Conservation (phyloP, 1,139 yeast species). For the Saccharomycopsis crataegensis region DNA sequence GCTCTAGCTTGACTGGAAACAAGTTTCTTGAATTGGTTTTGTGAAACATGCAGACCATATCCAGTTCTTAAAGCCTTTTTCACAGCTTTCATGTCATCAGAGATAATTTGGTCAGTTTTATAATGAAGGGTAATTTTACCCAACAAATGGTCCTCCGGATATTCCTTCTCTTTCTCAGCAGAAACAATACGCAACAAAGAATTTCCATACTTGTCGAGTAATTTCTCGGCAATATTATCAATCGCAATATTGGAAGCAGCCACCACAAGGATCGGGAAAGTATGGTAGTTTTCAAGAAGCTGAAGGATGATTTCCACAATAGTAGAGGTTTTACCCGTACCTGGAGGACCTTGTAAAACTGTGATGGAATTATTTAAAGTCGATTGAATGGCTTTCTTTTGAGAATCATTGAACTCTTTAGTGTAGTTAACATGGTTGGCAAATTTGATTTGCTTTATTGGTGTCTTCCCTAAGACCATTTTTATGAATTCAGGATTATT, state of each 20-base stretch:
- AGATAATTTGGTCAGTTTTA: slow-evolving; percentile 44
- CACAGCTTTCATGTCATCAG: slow-evolving; percentile 36
- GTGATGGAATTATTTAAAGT: slow-evolving; percentile 62
- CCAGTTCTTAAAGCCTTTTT: slow-evolving; percentile 36
- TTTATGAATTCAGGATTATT: slow-evolving; percentile 48
- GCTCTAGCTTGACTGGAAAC: slow-evolving; percentile 37
- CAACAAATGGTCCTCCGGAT: slow-evolving; percentile 46
- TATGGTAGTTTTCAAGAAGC: slow-evolving; percentile 44
- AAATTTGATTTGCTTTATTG: slow-evolving; percentile 52
- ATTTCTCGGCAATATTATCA: slow-evolving; percentile 68
- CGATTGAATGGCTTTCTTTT: slow-evolving; percentile 59
- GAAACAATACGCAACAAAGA: slow-evolving; percentile 54
- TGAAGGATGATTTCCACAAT: slow-evolving; percentile 61
- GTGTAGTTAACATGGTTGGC: slow-evolving; percentile 45
- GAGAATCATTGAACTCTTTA: slow-evolving; percentile 52
- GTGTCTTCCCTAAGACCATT: slow-evolving; percentile 53
- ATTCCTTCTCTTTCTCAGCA: slow-evolving; percentile 53
- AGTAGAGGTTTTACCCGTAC: slow-evolving; percentile 62
- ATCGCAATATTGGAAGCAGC: slow-evolving; percentile 75
- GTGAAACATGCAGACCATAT: slow-evolving; percentile 30
- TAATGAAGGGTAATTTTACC: slow-evolving; percentile 58
- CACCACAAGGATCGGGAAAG: slow-evolving; percentile 61
- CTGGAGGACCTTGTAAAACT: slow-evolving; percentile 62
- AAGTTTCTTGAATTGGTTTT: slow-evolving; percentile 43
- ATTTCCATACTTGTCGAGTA: slow-evolving; percentile 40